Conservation (phyloP, 108 stramenopile genomes). For the Skeletonema marinoi region DNA sequence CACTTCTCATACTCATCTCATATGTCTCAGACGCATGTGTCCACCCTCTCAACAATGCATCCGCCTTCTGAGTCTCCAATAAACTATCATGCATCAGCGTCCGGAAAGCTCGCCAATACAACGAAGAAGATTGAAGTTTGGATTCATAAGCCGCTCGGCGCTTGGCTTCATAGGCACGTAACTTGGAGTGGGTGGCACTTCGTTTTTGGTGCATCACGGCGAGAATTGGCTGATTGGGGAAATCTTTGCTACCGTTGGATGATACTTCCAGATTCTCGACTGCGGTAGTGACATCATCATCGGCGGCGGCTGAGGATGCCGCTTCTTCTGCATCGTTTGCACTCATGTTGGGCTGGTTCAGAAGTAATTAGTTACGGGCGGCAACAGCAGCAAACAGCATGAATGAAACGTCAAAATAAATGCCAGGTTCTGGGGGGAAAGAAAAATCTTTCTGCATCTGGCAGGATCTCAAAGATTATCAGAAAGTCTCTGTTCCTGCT, state of each 20-base stretch:
- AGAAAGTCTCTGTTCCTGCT: too few species aligned
- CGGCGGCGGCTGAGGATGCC: background rate
- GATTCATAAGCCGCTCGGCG: constrained; percentile 67
- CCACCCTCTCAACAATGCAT: constrained; percentile 66
- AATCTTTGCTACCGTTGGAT: background rate
- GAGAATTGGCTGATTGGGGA: background rate
- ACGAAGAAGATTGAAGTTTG: constrained; percentile 66
- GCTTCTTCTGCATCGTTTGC: background rate
- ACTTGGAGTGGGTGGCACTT: constrained; percentile 32
- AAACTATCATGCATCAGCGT: constrained; percentile 59
- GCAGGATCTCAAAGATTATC: too few species aligned
- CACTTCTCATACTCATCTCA: constrained; percentile 54
- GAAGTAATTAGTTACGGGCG: too few species aligned
- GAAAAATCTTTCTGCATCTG: too few species aligned
- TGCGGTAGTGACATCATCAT: background rate
- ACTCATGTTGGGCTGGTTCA: background rate
- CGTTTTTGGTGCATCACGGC: constrained; percentile 6
- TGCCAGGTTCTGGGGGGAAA: too few species aligned
- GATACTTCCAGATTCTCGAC: background rate
- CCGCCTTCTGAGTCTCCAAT: constrained; percentile 69
- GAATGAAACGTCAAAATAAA: too few species aligned
- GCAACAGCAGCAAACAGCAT: too few species aligned
- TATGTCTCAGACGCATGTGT: constrained; percentile 53
- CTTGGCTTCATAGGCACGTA: constrained; percentile 68
- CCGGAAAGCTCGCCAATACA: constrained; percentile 84